Conservation (phyloP, 164 flowering plant species). For the Stephania japonica region DNA sequence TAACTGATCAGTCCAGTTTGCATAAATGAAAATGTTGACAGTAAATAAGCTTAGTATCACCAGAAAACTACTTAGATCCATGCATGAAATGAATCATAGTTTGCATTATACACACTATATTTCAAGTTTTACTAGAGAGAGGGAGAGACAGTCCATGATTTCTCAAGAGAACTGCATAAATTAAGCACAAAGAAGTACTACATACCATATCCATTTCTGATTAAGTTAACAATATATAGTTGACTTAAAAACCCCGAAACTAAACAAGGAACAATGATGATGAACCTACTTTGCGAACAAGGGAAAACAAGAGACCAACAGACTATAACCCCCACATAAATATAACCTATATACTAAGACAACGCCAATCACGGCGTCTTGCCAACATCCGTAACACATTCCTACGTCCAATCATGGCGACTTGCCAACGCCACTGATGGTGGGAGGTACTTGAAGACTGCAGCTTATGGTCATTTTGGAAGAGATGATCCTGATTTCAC, state of each 20-base stretch:
- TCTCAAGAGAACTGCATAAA: neutral
- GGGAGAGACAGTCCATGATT: neutral
- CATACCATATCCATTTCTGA: neutral
- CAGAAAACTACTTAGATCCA: too few relatives aligned
- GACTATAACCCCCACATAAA: too few relatives aligned
- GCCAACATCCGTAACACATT: neutral
- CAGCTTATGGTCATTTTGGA: slow-evolving; percentile 60
- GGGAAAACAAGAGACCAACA: neutral
- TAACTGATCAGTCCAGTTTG: too few relatives aligned
- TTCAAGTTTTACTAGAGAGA: neutral
- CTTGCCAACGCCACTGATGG: neutral
- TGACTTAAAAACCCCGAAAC: neutral
- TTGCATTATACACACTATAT: too few relatives aligned
- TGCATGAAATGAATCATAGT: too few relatives aligned
- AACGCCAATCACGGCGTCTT: neutral
- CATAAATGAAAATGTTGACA: too few relatives aligned
- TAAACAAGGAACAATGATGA: neutral
- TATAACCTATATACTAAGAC: neutral
- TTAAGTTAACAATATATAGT: neutral
- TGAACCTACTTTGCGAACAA: neutral
- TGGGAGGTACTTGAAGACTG: slow-evolving; percentile 44
- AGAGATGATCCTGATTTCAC: slow-evolving; percentile 57
- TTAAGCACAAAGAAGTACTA: neutral
- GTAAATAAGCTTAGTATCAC: too few relatives aligned
- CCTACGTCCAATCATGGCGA: neutral